Conservation (phyloP, 129 eudicot genomes). For the Daucus carota region DNA sequence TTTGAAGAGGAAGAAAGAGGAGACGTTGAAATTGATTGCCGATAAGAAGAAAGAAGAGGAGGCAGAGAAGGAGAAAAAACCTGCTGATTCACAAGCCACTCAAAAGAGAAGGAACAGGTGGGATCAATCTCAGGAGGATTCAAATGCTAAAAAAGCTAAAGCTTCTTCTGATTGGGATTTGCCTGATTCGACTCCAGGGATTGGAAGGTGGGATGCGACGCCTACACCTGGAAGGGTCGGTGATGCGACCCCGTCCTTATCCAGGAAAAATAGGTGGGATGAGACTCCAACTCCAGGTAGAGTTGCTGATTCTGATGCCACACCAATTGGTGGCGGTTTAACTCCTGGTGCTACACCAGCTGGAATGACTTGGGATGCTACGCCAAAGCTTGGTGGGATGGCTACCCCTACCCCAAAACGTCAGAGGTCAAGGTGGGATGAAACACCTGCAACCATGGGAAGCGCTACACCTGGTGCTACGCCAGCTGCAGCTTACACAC, state of each 20-base stretch:
- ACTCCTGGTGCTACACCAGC: slow-evolving; percentile 99
- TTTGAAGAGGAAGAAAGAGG: slow-evolving; percentile 75
- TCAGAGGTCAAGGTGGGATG: slow-evolving; percentile 98
- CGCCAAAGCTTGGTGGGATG: slow-evolving; percentile 79
- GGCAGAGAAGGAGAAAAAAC: slow-evolving; percentile 45
- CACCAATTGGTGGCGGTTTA: slow-evolving; percentile 87
- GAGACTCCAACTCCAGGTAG: slow-evolving; percentile 97
- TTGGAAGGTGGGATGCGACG: slow-evolving; percentile 98
- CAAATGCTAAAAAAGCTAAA: slow-evolving; percentile 53
- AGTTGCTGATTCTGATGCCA: slow-evolving; percentile 77
- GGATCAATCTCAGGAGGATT: slow-evolving; percentile 79
- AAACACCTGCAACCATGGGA: slow-evolving; percentile 94
- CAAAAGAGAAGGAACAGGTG: slow-evolving; percentile 91
- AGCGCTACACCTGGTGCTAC: slow-evolving; percentile 95
- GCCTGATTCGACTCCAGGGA: slow-evolving; percentile 95
- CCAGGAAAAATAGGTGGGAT: slow-evolving; percentile 92
- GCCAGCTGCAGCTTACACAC: slow-evolving; percentile 77
- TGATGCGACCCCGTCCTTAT: slow-evolving; percentile 81
- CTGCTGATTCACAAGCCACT: slow-evolving; percentile 38
- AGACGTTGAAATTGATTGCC: slow-evolving; percentile 62
- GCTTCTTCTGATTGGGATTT: slow-evolving; percentile 84
- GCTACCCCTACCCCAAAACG: slow-evolving; percentile 95
- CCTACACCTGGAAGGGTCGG: slow-evolving; percentile 88
- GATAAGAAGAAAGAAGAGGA: slow-evolving; percentile 74
- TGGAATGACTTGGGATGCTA: slow-evolving; percentile 99